Evolutionary conservation across 805 yeast species (phyloP), one percentile per base, ranked within the genome.

Genomic region (Lipomyces sp.): DNA sequence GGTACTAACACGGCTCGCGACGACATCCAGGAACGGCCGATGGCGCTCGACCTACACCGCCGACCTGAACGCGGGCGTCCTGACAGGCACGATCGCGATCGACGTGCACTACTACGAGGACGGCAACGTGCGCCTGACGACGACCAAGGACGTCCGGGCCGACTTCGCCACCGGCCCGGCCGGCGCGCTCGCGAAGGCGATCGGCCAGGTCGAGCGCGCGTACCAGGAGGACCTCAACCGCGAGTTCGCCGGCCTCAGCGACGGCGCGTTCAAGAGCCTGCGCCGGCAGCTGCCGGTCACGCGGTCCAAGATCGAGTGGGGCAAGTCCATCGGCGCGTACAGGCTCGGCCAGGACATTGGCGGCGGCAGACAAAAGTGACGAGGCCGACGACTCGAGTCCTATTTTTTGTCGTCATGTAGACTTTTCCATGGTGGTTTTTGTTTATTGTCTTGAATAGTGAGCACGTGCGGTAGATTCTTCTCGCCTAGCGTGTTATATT

Each of bases 31-130:
- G 79, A 88, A 88, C 61, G 98, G 98, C 6, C 79, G 81, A 65
- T 89, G 97, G 96, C 78, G 73, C 46, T 82, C 95, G 1, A 70
- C 72, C 53, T 89, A 87, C 68, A 63, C 69, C 5, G 71, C 77
- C 50, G 66, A 75, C 60, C 29, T 59, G 2, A 53, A 64, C 1
- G 54, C 64, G 0, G 63, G 65, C 0, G 47, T 65, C 5, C 55
- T 85, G 14, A 59, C 58, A 2, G 96, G 95, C 3, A 36, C 51
- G 16, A 75, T 87, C 32, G 68, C 66, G 19, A 76, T 89, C 29
- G 90, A 86, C 58, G 84, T 90, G 36, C 98, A 91, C 68, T 93
- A 90, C 68, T 93, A 79, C 66, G 98, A 91, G 70, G 98, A 91
- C 61, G 98, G 98, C 28, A 91, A 91, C 63, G 98, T 91, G 18